These are phyloP conservation scores for Filosporella fistucella DNA, from an alignment of 495 filamentous ascomycete species.

Conservation along the genomic window DNA sequence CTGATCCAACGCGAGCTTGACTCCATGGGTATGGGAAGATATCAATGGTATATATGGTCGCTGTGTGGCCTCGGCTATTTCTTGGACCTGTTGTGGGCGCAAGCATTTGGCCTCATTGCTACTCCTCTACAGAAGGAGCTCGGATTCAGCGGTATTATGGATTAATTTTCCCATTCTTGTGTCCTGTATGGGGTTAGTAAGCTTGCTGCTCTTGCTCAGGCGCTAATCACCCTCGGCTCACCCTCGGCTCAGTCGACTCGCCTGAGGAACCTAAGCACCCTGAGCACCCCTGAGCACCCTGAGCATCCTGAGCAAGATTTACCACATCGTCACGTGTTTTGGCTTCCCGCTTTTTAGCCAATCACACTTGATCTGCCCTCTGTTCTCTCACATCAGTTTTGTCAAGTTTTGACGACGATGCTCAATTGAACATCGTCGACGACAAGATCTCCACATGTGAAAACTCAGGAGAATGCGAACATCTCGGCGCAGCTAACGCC, in stretches of 20 bases:
- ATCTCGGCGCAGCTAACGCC: constrained; percentile 7
- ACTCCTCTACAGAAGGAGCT: constrained; percentile 40
- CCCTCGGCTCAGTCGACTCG: constrained; percentile 2
- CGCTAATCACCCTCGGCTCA: constrained; percentile 10
- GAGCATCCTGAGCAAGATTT: constrained; percentile 13
- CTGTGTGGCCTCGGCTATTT: constrained; percentile 48
- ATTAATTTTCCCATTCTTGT: constrained; percentile 5
- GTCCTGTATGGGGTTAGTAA: background rate
- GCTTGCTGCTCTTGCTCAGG: constrained; percentile 8
- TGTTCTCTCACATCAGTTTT: too few species aligned
- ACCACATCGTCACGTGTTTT: too few species aligned
- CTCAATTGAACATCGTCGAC: background rate
- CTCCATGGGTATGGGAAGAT: constrained; percentile 42
- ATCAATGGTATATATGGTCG: constrained; percentile 42
- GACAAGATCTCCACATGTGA: background rate
- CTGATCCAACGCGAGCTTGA: constrained; percentile 43
- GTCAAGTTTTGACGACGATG: too few species aligned
- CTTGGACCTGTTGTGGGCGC: constrained; percentile 44
- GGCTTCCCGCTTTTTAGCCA: too few species aligned
- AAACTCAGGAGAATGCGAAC: constrained; percentile 15
- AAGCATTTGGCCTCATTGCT: constrained; percentile 42
- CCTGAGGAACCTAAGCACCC: constrained; percentile 11
- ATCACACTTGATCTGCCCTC: too few species aligned
- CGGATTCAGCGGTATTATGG: constrained; percentile 32
- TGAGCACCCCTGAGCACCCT: constrained; percentile 12